Base-by-base conservation (phyloP, 2,329 filamentous ascomycete species). In the Alternaria novae-zelandiae region DNA sequence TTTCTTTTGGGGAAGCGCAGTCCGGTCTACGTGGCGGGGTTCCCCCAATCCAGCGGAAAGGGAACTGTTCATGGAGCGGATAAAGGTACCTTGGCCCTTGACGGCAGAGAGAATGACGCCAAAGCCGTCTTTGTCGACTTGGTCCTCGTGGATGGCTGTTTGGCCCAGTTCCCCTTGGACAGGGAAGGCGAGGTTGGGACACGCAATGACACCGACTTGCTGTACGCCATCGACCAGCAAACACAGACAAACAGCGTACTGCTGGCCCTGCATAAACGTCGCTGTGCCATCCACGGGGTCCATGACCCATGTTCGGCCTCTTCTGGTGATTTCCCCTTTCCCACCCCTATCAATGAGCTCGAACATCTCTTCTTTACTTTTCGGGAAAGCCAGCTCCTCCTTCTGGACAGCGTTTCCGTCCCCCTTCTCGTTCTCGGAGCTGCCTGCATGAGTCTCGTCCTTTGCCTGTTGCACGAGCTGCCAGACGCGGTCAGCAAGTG, bases 211-310 rank as follows among this genome's bases (percentile, higher is more conserved):
- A n/a, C 85, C 87, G 21, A 90, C 74, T 54, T 84, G 80, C 74
- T 90, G 86, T 49, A 78, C 70, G 4, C 88, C 88, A 57, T 89
- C 81, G 61, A 87, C 84, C 3, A 90, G 76, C 65, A 90, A 77
- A 4, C 86, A 85, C 20, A 90, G 78, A 63, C 86, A 87, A 5
- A 90, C 86, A 4, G 86, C 88, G 57, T 90, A 90, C 77, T 90
- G 88, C 75, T 88, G 83, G 4, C 86, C 86, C 43, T 79, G 79
- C 67, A 90, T 84, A 62, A 89, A 90, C 0, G 87, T 86, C 15
- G 85, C 86, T 1, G 88, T 90, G 28, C 88, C 88, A 68, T 90
- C 88, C 8, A 90, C 86, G 0, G 88, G 88, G 70, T 90, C 88
- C 73, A 90, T 84, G 28, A 88, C 84, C 88, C 88, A 90, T 55